Evolutionary conservation across 495 filamentous ascomycete genomes (phyloP).

Genomic region (Lepraria neglecta): DNA sequence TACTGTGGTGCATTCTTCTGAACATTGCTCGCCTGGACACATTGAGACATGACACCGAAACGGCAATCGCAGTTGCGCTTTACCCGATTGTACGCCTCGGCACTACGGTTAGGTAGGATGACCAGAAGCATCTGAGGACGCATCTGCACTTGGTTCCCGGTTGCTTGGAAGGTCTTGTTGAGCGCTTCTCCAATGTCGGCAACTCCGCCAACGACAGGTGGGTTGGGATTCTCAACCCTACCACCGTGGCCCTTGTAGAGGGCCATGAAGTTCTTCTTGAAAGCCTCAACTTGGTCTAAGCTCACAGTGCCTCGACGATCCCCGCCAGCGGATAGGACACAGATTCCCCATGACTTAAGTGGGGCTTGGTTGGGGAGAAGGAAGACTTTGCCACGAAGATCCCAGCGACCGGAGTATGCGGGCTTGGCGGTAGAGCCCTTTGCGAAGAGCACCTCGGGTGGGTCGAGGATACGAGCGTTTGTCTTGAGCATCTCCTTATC

Average conservation of each 20-base stretch:
- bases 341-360: constrained; percentile 67
- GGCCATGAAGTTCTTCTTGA: constrained; percentile 53
- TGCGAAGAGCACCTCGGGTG: constrained; percentile 62
- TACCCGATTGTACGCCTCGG: constrained; percentile 62
- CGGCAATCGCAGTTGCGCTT: constrained; percentile 80
- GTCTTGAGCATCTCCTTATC: constrained; percentile 53
- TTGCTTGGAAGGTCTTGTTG: constrained; percentile 45
- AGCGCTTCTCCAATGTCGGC: constrained; percentile 47
- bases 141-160: constrained; percentile 37
- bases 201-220: constrained; percentile 31
- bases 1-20: constrained; percentile 62
- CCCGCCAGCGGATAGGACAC: constrained; percentile 43
- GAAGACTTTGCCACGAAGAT: constrained; percentile 75
- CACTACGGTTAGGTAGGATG: constrained; percentile 60
- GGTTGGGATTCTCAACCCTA: constrained; percentile 38
- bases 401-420: constrained; percentile 66
- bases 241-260: constrained; percentile 70
- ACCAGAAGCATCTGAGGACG: constrained; percentile 51
- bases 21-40: constrained; percentile 57
- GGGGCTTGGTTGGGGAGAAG: constrained; percentile 47
- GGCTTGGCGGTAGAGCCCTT: constrained; percentile 48
- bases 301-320: constrained; percentile 32
- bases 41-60: constrained; percentile 70
- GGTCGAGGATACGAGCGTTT: constrained; percentile 62
- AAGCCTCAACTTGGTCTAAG: constrained; percentile 45